Evolutionary conservation across 2,329 filamentous ascomycete genomes (phyloP).

Genomic region (Bisporella sp.): DNA sequence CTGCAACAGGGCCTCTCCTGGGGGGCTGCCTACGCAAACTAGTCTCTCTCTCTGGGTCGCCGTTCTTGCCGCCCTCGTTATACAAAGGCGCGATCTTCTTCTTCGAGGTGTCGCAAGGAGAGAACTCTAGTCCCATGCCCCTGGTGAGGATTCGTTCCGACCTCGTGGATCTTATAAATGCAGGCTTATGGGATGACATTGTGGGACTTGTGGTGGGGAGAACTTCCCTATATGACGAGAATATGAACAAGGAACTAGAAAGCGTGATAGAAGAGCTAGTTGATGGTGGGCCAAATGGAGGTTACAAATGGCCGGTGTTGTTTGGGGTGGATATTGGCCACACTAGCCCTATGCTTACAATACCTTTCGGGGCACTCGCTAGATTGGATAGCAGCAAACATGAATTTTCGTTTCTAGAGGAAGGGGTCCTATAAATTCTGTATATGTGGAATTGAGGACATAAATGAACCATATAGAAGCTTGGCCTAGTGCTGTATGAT

Average conservation of each 20-base stretch:
- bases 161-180: not conserved
- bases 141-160: not conserved
- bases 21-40: not conserved
- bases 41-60: not conserved
- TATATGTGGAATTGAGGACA: no score
- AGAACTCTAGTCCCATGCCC: not conserved
- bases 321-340: not conserved
- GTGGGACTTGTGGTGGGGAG: not conserved
- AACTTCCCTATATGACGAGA: not conserved
- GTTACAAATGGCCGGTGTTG: not conserved
- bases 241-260: not conserved
- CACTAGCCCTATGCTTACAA: conserved; percentile 12
- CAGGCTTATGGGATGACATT: not conserved
- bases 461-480: no score
- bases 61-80: not conserved
- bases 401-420: conserved; percentile 1
- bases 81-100: not conserved
- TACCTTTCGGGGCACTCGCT: conserved; percentile 9
- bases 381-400: conserved; percentile 6
- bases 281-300: not conserved
- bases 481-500: no score
- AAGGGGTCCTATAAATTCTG: not conserved
- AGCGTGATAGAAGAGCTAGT: not conserved
- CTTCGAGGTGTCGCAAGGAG: not conserved
- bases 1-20: not conserved